A percentile compares a stretch with the other conserved stretches of the same genome.
Conservation (phyloP, 2,329 filamentous ascomycete species). For the Cyphellophora attinorum region DNA sequence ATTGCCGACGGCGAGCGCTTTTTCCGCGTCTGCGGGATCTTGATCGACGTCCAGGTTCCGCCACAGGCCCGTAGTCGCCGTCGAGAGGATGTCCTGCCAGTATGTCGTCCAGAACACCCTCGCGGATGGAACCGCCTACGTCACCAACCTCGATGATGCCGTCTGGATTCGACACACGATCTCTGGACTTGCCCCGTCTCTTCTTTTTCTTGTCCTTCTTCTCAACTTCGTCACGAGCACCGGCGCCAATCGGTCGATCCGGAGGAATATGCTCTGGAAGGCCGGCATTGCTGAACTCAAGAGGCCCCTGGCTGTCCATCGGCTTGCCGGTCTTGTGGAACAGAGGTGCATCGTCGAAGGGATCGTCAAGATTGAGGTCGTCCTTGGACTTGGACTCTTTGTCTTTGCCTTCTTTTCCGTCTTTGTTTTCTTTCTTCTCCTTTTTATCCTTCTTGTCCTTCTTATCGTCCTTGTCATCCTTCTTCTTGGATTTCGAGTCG, state of each 20-base stretch:
- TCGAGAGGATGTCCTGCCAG: too few species aligned
- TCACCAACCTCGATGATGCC: neutral
- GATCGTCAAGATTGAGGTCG: neutral
- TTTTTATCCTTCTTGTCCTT: constrained; percentile 62
- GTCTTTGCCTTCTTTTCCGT: constrained; percentile 68
- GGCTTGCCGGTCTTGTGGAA: neutral
- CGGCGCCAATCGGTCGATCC: neutral
- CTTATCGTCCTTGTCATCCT: constrained; percentile 70
- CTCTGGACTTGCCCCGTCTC: neutral
- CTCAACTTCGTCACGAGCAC: neutral
- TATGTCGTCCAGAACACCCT: too few species aligned
- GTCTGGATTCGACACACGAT: neutral
- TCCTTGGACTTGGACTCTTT: constrained; percentile 39
- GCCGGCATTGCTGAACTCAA: neutral
- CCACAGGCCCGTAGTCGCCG: neutral
- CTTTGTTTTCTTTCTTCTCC: constrained; percentile 69
- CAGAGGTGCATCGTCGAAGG: neutral
- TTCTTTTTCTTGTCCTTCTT: constrained; percentile 1
- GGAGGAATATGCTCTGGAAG: neutral
- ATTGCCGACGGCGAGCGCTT: neutral
- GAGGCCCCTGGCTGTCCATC: neutral
- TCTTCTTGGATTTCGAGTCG: constrained; percentile 34
- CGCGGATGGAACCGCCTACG: neutral
- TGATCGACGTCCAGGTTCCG: neutral
- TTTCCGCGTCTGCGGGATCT: neutral